Conservation (phyloP, 2,329 filamentous ascomycete species). For the Arthroderma sp. region DNA sequence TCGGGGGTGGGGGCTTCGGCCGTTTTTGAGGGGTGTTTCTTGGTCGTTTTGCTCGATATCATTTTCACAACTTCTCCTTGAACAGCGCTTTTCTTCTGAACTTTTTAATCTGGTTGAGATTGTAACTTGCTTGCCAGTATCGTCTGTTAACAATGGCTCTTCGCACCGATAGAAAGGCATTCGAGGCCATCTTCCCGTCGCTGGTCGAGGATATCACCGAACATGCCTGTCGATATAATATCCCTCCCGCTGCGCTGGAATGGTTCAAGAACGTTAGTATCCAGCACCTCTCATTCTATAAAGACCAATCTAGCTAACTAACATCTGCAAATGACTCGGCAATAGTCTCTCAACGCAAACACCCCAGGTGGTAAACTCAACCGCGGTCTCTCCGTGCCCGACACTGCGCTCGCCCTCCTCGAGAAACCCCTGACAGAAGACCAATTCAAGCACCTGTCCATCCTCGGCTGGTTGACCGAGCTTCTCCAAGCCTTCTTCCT, state of each 20-base stretch:
- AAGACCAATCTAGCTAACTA: not conserved
- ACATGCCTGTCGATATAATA: constrained; percentile 67
- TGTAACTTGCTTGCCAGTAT: too few relatives aligned
- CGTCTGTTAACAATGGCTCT: constrained; percentile 43
- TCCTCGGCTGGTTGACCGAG: constrained; percentile 95
- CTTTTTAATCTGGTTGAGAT: too few relatives aligned
- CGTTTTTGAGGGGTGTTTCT: too few relatives aligned
- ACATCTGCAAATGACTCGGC: not conserved
- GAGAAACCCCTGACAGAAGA: constrained; percentile 35
- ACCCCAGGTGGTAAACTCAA: constrained; percentile 94
- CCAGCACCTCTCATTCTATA: not conserved
- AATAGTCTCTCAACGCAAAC: constrained; percentile 70
- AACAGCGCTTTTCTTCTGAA: too few relatives aligned
- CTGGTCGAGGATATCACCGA: constrained; percentile 70
- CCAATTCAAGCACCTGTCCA: constrained; percentile 77
- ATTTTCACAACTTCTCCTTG: too few relatives aligned
- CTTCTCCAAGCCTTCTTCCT: constrained; percentile 98
- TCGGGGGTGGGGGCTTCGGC: too few relatives aligned
- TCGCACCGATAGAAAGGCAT: constrained; percentile 57
- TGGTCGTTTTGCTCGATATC: too few relatives aligned
- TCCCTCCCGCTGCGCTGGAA: constrained; percentile 64
- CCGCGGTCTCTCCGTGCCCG: constrained; percentile 64
- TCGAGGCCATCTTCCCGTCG: constrained; percentile 79
- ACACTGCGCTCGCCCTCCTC: constrained; percentile 21
- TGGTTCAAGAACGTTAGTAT: constrained; percentile 69